These are phyloP conservation scores for Cynanchum wilfordii DNA, from an alignment of 257 asterid species.

Conservation along the genomic window DNA sequence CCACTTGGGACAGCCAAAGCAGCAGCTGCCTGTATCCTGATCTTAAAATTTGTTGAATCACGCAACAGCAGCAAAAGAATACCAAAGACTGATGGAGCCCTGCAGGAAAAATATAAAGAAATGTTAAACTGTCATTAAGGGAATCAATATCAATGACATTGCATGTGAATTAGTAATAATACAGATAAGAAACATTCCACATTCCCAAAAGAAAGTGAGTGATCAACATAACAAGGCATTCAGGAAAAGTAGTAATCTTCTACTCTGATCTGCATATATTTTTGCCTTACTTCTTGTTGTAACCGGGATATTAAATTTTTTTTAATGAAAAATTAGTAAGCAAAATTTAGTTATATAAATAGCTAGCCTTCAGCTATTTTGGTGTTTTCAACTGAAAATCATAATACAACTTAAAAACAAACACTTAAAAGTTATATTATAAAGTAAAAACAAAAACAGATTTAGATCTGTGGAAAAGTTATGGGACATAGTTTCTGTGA, in stretches of 20 bases:
- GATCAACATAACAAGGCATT: background rate
- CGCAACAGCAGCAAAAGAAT: slow-evolving; percentile 79
- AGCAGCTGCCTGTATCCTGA: slow-evolving; percentile 95
- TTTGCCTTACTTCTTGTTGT: too few species aligned
- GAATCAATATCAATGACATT: slow-evolving; percentile 3
- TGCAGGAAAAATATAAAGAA: slow-evolving; percentile 30
- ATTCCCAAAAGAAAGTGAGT: background rate
- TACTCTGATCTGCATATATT: background rate
- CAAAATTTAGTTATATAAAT: background rate
- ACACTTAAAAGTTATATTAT: background rate
- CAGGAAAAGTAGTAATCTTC: background rate
- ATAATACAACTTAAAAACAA: background rate
- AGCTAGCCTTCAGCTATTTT: background rate
- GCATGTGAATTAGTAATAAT: background rate
- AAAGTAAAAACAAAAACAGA: background rate
- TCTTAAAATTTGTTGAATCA: slow-evolving; percentile 89
- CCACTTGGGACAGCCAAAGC: slow-evolving; percentile 93
- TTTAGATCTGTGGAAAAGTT: too few species aligned
- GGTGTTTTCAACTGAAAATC: too few species aligned
- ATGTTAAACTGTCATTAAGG: background rate
- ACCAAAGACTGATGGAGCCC: slow-evolving; percentile 87
- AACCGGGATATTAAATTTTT: background rate
- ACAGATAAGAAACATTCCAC: background rate
- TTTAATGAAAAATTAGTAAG: background rate
- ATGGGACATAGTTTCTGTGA: too few species aligned